Conservation (phyloP, 1,284 basidiomycete genomes). For the Pholiota adiposa region DNA sequence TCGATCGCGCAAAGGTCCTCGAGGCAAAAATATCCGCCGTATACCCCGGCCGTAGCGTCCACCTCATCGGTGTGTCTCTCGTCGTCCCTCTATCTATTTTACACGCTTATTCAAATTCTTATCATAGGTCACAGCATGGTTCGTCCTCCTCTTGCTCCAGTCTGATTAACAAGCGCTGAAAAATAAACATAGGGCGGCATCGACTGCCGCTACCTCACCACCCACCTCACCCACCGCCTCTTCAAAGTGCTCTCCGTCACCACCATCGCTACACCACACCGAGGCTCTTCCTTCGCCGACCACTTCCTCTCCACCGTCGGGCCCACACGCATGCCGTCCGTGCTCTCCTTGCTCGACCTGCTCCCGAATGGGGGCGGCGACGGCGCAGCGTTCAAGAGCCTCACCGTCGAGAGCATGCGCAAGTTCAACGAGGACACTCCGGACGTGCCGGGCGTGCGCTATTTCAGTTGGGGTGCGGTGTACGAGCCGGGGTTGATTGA, state of each 20-base stretch:
- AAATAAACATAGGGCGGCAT: constrained; percentile 76
- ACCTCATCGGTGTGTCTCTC: constrained; percentile 72
- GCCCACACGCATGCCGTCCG: constrained; percentile 61
- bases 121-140: constrained; percentile 86
- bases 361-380: constrained; percentile 89
- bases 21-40: constrained; percentile 77
- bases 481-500: constrained; percentile 89
- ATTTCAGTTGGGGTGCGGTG: constrained; percentile 92
- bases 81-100: background rate
- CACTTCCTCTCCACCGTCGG: constrained; percentile 87
- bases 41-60: constrained; percentile 83
- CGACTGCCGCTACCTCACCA: constrained; percentile 88
- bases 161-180: constrained; percentile 14
- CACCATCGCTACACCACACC: constrained; percentile 93
- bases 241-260: constrained; percentile 83
- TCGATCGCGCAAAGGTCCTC: constrained; percentile 88
- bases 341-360: constrained; percentile 73
- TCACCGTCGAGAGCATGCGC: constrained; percentile 87
- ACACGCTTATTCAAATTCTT: background rate
- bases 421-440: constrained; percentile 87
- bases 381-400: constrained; percentile 87
- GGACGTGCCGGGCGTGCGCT: constrained; percentile 77
- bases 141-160: constrained; percentile 8
- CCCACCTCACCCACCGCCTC: constrained; percentile 67
- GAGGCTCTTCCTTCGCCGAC: constrained; percentile 92